phyloP scores from a whole-genome alignment of 305 asterid species.

The Ilex paraguariensis region DNA sequence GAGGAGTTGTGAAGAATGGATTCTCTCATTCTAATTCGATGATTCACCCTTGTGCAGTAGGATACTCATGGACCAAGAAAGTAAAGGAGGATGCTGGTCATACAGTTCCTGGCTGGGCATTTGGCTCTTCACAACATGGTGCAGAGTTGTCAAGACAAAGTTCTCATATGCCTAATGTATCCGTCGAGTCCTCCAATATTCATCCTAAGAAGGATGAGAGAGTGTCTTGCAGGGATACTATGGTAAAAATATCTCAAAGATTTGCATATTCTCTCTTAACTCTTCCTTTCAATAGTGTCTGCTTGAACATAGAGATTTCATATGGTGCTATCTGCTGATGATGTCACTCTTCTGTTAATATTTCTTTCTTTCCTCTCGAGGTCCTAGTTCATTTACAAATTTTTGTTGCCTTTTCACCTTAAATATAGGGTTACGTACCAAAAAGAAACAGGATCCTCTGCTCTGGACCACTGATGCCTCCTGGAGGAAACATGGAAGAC shows the following conservation, averaged over 20 bases:
- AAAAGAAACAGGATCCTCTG: conserved; percentile 63
- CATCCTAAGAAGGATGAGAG: conserved; percentile 27
- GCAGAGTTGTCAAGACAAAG: conserved; percentile 33
- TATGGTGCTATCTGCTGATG: no score
- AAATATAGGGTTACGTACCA: conserved; percentile 40
- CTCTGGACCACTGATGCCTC: conserved; percentile 89
- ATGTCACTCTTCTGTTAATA: not conserved
- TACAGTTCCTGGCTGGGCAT: conserved; percentile 22
- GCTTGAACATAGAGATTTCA: not conserved
- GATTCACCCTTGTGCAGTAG: conserved; percentile 59
- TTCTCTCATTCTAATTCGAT: conserved; percentile 54
- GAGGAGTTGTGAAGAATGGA: conserved; percentile 35
- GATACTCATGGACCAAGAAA: conserved; percentile 31
- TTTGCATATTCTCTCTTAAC: no score
- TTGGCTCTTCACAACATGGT: conserved; percentile 36
- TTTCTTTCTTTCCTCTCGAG: conserved; percentile 6
- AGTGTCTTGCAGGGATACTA: no score
- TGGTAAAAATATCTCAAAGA: no score
- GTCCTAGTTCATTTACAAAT: conserved; percentile 7
- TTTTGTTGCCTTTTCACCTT: no score
- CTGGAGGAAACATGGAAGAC: conserved; percentile 95
- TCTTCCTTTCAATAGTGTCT: no score
- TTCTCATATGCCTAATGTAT: conserved; percentile 36
- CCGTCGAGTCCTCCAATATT: conserved; percentile 30
- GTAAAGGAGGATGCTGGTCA: conserved; percentile 33